Evolutionary conservation across 1,284 basidiomycete genomes (phyloP), one percentile per base, ranked within the genome.

Genomic region (Caloboletus inedulis): DNA sequence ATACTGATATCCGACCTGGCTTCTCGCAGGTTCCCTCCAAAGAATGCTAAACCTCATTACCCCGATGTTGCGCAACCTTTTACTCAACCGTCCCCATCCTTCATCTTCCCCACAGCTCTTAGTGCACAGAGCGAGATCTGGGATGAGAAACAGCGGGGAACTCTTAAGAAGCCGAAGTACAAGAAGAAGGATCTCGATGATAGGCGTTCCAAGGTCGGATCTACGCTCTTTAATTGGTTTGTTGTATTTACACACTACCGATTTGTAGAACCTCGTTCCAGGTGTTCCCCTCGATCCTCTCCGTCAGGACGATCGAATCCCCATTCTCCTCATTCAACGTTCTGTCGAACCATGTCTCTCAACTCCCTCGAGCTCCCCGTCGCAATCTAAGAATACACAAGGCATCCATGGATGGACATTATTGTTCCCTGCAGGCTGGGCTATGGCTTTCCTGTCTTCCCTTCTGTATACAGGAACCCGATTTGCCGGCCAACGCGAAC

Each of bases 151-250:
- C 62, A 73, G 4, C 78, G 91, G 21, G 70, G 74, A 25, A 61
- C 62, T 7, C 66, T 91, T 3, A 71, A 74, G 35, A 82, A 77
- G 53, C 92, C 91, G 0, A 76, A 73, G 25, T 94, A 79, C 71
- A 87, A 82, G 65, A 96, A 96, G 71, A 83, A 82, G 55, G 88
- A 94, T 55, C 69, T 97, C 4, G 93, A 97, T 59, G 74, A 80
- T n/a, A 77, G 94, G 30, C 79, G 89, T 12, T 77, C 84, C 7
- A 79, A 87, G 72, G 91, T 90, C 60, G 44, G 70, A 5, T 7
- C 57, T 12, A 36, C 34, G 21, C 29, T 29, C 16, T 46, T 37
- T 13, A 29, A 33, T 37, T 42, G 36, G 47, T 40, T 49, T 10
- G 33, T 12, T 45, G 13, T 42, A 23, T 40, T 53, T 18, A 43